Percentiles rank a stretch among this genome's conserved stretches.
These are phyloP conservation scores for Thyridium curvatum DNA, from an alignment of 2,329 filamentous ascomycete species.

Conservation along the genomic window DNA sequence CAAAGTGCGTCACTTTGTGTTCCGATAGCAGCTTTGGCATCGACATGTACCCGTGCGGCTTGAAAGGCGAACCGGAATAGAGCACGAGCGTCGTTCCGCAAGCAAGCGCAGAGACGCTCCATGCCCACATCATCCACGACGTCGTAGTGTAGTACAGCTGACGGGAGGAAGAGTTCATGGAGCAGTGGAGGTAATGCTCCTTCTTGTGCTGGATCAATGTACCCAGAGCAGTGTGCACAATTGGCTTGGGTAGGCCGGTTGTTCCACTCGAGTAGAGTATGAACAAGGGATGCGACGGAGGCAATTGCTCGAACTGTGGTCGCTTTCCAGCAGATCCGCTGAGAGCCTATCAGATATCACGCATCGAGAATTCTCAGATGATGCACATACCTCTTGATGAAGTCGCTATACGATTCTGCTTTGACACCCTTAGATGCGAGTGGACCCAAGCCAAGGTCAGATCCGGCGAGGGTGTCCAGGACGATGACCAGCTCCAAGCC, in stretches of 20 bases:
- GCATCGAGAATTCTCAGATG: conserved; percentile 3
- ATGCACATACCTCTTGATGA: conserved; percentile 24
- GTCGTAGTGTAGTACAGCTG: conserved; percentile 93
- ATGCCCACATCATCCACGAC: conserved; percentile 99
- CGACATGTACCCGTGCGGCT: conserved; percentile 69
- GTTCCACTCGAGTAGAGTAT: conserved; percentile 93
- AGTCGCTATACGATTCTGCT: conserved; percentile 36
- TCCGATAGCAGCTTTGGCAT: conserved; percentile 78
- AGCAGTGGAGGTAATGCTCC: conserved; percentile 83
- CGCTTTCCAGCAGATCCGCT: conserved; percentile 31
- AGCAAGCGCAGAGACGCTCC: conserved; percentile 82
- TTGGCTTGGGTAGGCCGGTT: conserved; percentile 82
- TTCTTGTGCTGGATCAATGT: conserved; percentile 97
- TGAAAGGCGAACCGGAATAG: conserved; percentile 90
- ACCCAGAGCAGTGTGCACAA: conserved; percentile 85
- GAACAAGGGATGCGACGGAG: conserved; percentile 83
- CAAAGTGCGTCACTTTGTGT: conserved; percentile 83
- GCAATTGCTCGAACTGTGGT: conserved; percentile 68
- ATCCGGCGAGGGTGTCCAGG: conserved; percentile 56
- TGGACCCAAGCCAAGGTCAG: conserved; percentile 33
- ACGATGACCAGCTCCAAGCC: conserved; percentile 67
- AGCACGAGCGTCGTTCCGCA: conserved; percentile 77
- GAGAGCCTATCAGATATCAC: not conserved
- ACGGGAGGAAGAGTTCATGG: conserved; percentile 64
- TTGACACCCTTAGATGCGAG: conserved; percentile 31